Conservation (phyloP, 2,329 filamentous ascomycete genomes). For the Xylaria sp. region DNA sequence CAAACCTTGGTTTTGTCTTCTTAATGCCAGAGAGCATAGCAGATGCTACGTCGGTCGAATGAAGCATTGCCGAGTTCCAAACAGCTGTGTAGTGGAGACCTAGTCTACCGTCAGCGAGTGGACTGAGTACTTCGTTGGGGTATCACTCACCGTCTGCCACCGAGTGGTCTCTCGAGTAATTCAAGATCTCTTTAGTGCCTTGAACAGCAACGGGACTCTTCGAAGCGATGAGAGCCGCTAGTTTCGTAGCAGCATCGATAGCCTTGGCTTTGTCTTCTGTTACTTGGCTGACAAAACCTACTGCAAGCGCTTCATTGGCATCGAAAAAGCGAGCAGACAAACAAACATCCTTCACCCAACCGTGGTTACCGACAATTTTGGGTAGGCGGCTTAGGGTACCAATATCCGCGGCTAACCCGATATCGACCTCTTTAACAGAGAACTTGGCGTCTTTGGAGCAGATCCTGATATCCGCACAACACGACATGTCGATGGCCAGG, state of each 20-base stretch:
- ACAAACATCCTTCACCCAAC: constrained; percentile 81
- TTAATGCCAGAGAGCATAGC: constrained; percentile 78
- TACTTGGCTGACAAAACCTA: constrained; percentile 73
- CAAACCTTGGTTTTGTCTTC: constrained; percentile 81
- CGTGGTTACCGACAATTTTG: constrained; percentile 71
- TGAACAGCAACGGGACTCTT: constrained; percentile 76
- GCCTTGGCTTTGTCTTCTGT: constrained; percentile 50
- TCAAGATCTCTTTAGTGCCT: constrained; percentile 42
- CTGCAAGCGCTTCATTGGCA: constrained; percentile 69
- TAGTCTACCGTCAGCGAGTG: constrained; percentile 40
- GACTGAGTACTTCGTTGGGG: neutral
- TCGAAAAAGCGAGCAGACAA: constrained; percentile 73
- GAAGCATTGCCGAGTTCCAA: constrained; percentile 86
- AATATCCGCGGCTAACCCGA: constrained; percentile 80
- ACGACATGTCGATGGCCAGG: constrained; percentile 75
- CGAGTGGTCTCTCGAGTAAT: constrained; percentile 70
- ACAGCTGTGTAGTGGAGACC: constrained; percentile 81
- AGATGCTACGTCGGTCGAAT: constrained; percentile 76
- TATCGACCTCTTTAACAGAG: constrained; percentile 81
- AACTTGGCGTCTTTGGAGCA: constrained; percentile 65
- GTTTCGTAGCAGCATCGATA: constrained; percentile 35
- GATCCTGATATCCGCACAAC: constrained; percentile 73
- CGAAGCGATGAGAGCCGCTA: constrained; percentile 62
- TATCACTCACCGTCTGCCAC: constrained; percentile 71
- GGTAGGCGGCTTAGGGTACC: constrained; percentile 76